Base-by-base conservation (phyloP, 2,329 filamentous ascomycete genomes). In the Calonectria pseudoturangicola region DNA sequence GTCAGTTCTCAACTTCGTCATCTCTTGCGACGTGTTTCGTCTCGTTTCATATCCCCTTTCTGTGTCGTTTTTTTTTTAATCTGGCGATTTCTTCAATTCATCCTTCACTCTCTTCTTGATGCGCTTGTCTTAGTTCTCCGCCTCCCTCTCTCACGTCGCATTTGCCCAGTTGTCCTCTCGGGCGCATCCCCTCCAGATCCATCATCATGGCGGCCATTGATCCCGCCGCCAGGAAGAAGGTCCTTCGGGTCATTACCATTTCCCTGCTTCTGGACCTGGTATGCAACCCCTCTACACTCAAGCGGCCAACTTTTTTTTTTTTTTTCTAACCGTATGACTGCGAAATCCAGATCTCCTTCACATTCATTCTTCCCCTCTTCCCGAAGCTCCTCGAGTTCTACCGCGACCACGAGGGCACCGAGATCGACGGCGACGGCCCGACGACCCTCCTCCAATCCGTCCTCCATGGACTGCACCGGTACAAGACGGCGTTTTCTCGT, bases 331-430 rank as follows among this genome's bases (percentile, higher is more conserved):
- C 8, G 43, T 36, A 9, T 13, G 16, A 4, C n/a, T 16, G n/a
- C 54, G 33, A 41, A 36, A 41, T 39, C 25, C 62, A 98, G 96
- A 95, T 98, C 81, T 98, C 96, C 69, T 99, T 99, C 84, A 99
- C 97, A 36, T 98, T 99, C 83, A 98, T 98, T 82, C 93, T 99
- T 10, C 97, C 97, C 0, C 91, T 99, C 43, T 99, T 98, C 83
- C 97, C 96, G 9, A 96, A 95, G 71, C 93, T 99, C 54, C 93
- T 98, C 84, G 94, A 97, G 80, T 98, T 98, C 90, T 99, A 98
- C 87, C 94, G 95, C 85, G 93, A 95, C 82, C 92, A 92, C 84
- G 96, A 98, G 85, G 89, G 90, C 48, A 86, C 88, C 28, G 81
- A 86, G n/a, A 79, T 84, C 67, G 80, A 85, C 50, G 79, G 83